Conservation (phyloP, 129 eudicot genomes). For the Saussurea involucrata region DNA sequence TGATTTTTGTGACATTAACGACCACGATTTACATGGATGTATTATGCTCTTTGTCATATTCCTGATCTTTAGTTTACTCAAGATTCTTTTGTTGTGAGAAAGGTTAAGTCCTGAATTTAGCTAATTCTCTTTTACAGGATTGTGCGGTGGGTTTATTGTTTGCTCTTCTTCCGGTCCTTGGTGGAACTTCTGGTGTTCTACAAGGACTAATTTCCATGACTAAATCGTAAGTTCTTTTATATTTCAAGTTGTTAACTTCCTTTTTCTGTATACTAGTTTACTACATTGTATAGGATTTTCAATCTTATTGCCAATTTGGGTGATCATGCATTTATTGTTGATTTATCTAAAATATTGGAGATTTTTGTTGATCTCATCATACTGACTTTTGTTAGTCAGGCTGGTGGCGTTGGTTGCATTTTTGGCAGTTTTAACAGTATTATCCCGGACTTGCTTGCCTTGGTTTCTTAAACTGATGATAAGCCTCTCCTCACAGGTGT, state of each 20-base stretch:
- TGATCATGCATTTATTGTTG: neutral
- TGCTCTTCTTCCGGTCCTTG: constrained; percentile 95
- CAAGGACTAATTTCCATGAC: constrained; percentile 98
- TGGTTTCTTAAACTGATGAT: constrained; percentile 98
- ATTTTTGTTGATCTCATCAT: constrained; percentile 29
- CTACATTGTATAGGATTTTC: neutral
- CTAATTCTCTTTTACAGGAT: constrained; percentile 47
- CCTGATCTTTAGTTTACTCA: neutral
- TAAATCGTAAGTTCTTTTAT: constrained; percentile 75
- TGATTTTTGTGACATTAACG: neutral
- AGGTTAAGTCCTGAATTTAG: neutral
- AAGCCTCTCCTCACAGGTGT: constrained; percentile 96
- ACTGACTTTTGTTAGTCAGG: constrained; percentile 70
- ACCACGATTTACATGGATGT: neutral
- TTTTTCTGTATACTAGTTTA: neutral
- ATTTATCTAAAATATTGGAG: constrained; percentile 8
- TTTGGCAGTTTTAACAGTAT: constrained; percentile 70
- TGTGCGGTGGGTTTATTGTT: constrained; percentile 98
- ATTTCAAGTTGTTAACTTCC: neutral
- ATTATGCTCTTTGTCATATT: neutral
- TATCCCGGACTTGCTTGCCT: constrained; percentile 84
- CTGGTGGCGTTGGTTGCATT: constrained; percentile 85
- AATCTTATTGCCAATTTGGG: neutral
- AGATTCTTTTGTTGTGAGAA: neutral
- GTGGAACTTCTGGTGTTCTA: constrained; percentile 89